Evolutionary conservation across 169 alveolate species (phyloP), one percentile per base, ranked within the genome.

Genomic region (Theileria orientalis): DNA sequence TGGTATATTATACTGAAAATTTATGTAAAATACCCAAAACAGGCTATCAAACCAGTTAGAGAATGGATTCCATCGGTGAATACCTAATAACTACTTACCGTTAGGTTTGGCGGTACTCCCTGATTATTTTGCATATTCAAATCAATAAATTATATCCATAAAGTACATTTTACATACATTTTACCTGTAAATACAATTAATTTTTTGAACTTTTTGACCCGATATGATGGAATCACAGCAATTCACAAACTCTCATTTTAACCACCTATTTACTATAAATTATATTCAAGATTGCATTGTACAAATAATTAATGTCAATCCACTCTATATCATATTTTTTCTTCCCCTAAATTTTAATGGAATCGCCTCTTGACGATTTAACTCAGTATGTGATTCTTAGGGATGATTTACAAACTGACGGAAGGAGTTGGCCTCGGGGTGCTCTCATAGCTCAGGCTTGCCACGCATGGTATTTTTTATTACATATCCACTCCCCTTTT

Each of bases 361-460:
- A 49, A 49, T 49, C 60, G 19, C 35, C 19, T 29, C 25, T 9
- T 13, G 40, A 35, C 27, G 61, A 42, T n/a, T 37, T 64, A 30
- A 46, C 63, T 32, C 74, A 64, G 61, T 64, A 64, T 46, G 74
- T 64, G 23, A 40, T 64, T 64, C 21, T 64, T 19, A 64, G 74
- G 47, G 74, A 64, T 1, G 74, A 64, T 33, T n/a, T 64, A 35
- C 84, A 83, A 76, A 83, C 77, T 29, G 47, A 76, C 44, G 90
- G 83, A 68, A 83, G 71, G 46, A 69, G 60, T 61, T 83, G 90
- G 90, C 76, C 85, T 14, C 44, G 82, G 27, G 90, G 90, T 37
- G 63, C 90, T 69, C 57, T 83, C 25, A 83, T 83, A 59, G 90
- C 90, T 32, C 90, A 83, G 41, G 90, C 87, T 25, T 83, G 90